Base-by-base conservation (phyloP, 371 early-diverging fungal genomes). In the Zancudomyces culisetae region DNA sequence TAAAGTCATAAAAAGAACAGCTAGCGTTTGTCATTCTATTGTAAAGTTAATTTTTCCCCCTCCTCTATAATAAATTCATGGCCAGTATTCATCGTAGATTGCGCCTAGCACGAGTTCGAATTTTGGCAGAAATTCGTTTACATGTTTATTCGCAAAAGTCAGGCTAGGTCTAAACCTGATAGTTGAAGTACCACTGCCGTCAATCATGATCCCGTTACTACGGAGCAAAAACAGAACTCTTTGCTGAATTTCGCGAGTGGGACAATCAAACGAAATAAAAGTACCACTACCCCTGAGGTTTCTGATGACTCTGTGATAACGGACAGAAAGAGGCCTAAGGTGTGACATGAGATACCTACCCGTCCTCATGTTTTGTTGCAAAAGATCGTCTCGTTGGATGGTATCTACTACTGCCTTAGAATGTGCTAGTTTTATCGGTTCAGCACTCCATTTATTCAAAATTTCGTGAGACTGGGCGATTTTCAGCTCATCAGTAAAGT, bases 371-470 rank as follows among this genome's bases (percentile, higher is more conserved):
- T 74, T 75, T 42, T 78, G 75, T 46, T 65, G 52, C 24, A 79
- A 49, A 19, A 83, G 56, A n/a, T 72, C 52, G 27, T 75, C 70
- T 27, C 61, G 62, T 28, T 71, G 51, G 26, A 83, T 70, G 55
- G 79, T 79, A 20, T 70, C 49, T 1, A 81, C 65, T 49, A 83
- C 77, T 4, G 76, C 72, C 46, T 71, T 72, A n/a, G 81, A 76
- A 53, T 80, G 73, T 55, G 79, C 56, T 2, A 80, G 76, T 22
- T 81, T 72, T 6, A 80, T 71, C 1, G 79, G 80, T 51, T 83
- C 83, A 1, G 81, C 81, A 72, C 80, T 67, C 73, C 83, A 83
- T 0, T 81, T 83, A 57, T 83, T 83, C 51, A 80, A 83, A 49
- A 77, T 69, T 54, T 81, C 75, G 54, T 72, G 75, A 27, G 83